phyloP scores from a whole-genome alignment of 306 rosid species.

The Begonia masoniana region DNA sequence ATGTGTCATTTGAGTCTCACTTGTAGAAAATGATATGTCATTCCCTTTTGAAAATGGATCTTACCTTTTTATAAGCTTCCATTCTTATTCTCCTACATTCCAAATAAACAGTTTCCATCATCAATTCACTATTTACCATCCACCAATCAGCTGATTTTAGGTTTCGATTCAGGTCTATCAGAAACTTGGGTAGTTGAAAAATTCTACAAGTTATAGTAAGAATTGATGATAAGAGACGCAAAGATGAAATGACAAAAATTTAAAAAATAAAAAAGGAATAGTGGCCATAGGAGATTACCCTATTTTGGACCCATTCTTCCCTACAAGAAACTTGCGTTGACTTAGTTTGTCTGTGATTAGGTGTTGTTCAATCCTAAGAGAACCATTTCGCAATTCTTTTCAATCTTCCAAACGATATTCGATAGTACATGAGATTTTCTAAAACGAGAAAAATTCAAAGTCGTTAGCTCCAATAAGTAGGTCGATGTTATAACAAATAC shows the following conservation, averaged over 20 bases:
- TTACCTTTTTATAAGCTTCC: slow-evolving; percentile 88
- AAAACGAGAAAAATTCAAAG: slow-evolving; percentile 13
- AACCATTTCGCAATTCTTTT: slow-evolving; percentile 89
- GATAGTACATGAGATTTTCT: slow-evolving; percentile 85
- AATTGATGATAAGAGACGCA: no score
- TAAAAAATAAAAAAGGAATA: no score
- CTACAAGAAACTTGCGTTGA: slow-evolving; percentile 88
- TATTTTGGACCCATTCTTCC: slow-evolving; percentile 84
- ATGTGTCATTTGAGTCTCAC: slow-evolving; percentile 46
- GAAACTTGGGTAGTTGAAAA: no score
- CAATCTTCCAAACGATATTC: slow-evolving; percentile 76
- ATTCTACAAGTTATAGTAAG: background rate
- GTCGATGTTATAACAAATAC: no score
- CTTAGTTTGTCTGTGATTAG: slow-evolving; percentile 59
- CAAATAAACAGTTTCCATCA: background rate
- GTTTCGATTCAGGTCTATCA: no score
- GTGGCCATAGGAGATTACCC: slow-evolving; percentile 50
- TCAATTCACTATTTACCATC: no score
- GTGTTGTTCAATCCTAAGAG: slow-evolving; percentile 90
- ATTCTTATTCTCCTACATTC: slow-evolving; percentile 76
- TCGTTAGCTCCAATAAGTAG: no score
- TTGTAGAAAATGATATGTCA: slow-evolving; percentile 87
- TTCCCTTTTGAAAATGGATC: slow-evolving; percentile 74
- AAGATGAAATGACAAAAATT: no score
- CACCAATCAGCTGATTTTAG: no score